phyloP scores from a whole-genome alignment of 768 basidiomycete species.

The Suillus lakei region DNA sequence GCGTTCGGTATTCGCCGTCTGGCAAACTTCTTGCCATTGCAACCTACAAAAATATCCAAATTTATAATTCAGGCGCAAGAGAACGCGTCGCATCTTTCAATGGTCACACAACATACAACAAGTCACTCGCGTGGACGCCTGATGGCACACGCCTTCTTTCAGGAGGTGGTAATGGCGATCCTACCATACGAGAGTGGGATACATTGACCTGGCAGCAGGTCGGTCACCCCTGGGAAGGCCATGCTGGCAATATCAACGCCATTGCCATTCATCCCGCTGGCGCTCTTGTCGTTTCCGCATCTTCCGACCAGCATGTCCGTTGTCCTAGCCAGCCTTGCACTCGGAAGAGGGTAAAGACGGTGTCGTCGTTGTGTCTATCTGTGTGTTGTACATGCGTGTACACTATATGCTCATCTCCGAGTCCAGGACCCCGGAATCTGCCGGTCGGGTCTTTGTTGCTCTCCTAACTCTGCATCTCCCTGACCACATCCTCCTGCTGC shows the following conservation, averaged over 20 bases:
- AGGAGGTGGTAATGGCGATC: not conserved
- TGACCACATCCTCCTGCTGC: too few relatives aligned
- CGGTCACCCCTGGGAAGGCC: not conserved
- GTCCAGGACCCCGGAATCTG: too few relatives aligned
- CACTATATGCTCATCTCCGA: too few relatives aligned
- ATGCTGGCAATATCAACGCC: accelerated
- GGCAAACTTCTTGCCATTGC: too few relatives aligned
- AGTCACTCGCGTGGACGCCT: not conserved
- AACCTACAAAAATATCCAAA: not conserved
- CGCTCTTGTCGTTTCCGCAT: not conserved
- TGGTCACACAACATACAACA: not conserved
- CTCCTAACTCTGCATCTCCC: too few relatives aligned
- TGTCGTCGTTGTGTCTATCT: too few relatives aligned
- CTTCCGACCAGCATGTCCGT: not conserved
- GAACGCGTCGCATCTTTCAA: not conserved
- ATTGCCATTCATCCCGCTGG: not conserved
- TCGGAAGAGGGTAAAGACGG: too few relatives aligned
- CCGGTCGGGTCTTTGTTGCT: too few relatives aligned
- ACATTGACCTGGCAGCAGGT: not conserved
- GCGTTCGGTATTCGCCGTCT: too few relatives aligned
- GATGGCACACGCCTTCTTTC: not conserved
- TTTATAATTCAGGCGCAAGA: not conserved
- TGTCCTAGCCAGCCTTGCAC: too few relatives aligned
- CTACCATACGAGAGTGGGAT: not conserved
- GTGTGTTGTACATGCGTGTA: too few relatives aligned